A percentile compares a stretch with the other conserved stretches of the same genome.
These are phyloP conservation scores for Orychophragmus violaceus DNA, from an alignment of 345 rosid species.

Conservation along the genomic window DNA sequence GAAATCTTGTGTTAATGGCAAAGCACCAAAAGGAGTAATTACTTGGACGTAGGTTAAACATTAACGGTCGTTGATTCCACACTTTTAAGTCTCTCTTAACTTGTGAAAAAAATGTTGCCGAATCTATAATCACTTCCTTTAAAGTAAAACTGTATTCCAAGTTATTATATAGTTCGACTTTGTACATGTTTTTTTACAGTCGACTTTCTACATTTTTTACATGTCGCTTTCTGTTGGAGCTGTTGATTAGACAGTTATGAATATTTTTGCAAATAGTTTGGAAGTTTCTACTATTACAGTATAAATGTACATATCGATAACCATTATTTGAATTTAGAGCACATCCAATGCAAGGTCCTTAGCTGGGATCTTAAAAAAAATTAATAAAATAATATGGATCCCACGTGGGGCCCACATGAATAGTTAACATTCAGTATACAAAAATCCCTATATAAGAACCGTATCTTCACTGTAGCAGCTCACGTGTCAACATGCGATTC, in stretches of 20 bases:
- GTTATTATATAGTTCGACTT: not conserved
- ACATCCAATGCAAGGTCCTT: too few species aligned
- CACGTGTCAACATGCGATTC: too few species aligned
- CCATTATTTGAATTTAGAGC: too few species aligned
- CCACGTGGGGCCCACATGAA: too few species aligned
- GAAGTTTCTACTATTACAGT: not conserved
- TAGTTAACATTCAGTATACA: too few species aligned
- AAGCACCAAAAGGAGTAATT: not conserved
- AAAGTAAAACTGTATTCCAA: not conserved
- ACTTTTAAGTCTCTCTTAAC: constrained; percentile 27
- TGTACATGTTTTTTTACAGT: not conserved
- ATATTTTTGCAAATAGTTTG: not conserved
- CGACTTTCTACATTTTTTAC: not conserved
- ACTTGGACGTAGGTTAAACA: constrained; percentile 24
- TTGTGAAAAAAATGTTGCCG: not conserved
- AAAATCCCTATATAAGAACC: too few species aligned
- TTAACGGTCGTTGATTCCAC: constrained; percentile 5
- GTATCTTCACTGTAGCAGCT: too few species aligned
- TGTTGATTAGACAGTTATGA: not conserved
- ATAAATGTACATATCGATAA: not conserved
- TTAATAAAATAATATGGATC: too few species aligned
- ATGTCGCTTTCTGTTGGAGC: not conserved
- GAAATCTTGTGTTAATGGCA: constrained; percentile 13
- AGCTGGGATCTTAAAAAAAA: too few species aligned
- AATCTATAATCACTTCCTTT: not conserved